These are phyloP conservation scores for Psilocybe cyanescens DNA, from an alignment of 768 basidiomycete genomes.

Conservation along the genomic window DNA sequence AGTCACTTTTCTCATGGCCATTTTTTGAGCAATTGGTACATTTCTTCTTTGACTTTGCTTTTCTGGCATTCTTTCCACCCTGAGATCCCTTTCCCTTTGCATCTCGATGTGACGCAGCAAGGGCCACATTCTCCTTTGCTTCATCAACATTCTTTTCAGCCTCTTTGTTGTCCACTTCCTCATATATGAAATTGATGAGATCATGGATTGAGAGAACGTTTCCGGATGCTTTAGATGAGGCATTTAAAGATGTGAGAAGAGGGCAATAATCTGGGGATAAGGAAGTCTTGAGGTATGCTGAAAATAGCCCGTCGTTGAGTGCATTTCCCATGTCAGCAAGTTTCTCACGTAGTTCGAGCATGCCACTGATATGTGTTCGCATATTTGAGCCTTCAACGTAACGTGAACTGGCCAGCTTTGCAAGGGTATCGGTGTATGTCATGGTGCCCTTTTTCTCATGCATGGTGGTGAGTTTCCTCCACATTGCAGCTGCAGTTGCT, in stretches of 20 bases:
- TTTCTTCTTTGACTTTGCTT: slow-evolving; percentile 10
- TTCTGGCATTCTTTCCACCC: slow-evolving; percentile 3
- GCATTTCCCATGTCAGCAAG: slow-evolving; percentile 13
- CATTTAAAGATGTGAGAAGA: slow-evolving; percentile 19
- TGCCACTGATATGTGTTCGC: slow-evolving; percentile 16
- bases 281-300: slow-evolving; percentile 16
- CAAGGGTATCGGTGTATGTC: slow-evolving; percentile 21
- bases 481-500: slow-evolving; percentile 19
- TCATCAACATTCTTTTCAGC: slow-evolving; percentile 19
- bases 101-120: slow-evolving; percentile 13
- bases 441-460: slow-evolving; percentile 25
- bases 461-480: slow-evolving; percentile 26
- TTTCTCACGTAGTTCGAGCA: slow-evolving; percentile 35
- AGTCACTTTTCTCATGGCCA: slow-evolving; percentile 30
- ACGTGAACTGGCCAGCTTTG: slow-evolving; percentile 22
- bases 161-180: slow-evolving; percentile 12
- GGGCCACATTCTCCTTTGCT: slow-evolving; percentile 20
- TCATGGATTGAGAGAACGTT: slow-evolving; percentile 7
- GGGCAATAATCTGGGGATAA: slow-evolving; percentile 12
- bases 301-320: slow-evolving; percentile 6
- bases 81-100: slow-evolving; percentile 10
- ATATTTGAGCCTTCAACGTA: slow-evolving; percentile 22
- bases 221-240: slow-evolving; percentile 5
- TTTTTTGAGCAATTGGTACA: slow-evolving; percentile 32
- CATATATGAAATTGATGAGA: slow-evolving; percentile 16